A percentile compares a stretch with the other conserved stretches of the same genome.
phyloP scores from a whole-genome alignment of 2,329 filamentous ascomycete species.

The Aspergillus cejpii region DNA sequence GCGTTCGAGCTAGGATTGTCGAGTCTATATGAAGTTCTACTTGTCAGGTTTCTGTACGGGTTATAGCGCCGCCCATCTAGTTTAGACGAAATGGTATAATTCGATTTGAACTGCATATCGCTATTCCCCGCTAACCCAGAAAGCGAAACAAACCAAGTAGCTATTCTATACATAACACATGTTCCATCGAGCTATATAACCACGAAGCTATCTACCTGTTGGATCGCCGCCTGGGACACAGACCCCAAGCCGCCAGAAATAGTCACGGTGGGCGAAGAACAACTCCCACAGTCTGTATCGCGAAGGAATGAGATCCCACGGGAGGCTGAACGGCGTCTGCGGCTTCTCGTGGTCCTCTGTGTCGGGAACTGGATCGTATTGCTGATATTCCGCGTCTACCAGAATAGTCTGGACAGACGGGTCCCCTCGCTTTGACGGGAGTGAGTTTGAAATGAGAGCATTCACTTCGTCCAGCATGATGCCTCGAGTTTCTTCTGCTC shows the following conservation, averaged over 20 bases:
- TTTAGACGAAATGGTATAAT: too few species aligned
- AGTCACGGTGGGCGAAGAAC: constrained; percentile 89
- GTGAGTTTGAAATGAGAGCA: background rate
- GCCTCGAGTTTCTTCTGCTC: constrained; percentile 40
- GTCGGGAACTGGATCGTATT: background rate
- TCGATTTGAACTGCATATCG: too few species aligned
- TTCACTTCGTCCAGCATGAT: constrained; percentile 4
- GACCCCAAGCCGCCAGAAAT: constrained; percentile 88
- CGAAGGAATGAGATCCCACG: constrained; percentile 32
- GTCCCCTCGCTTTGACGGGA: background rate
- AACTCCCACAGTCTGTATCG: constrained; percentile 80
- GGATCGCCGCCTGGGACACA: constrained; percentile 69
- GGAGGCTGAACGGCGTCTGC: constrained; percentile 9
- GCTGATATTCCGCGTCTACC: background rate
- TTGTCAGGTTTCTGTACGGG: too few species aligned
- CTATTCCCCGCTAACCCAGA: too few species aligned
- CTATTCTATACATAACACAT: too few species aligned
- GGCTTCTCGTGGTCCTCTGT: constrained; percentile 2
- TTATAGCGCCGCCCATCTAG: too few species aligned
- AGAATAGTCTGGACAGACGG: background rate
- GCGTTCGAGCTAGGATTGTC: background rate
- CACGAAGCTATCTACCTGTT: constrained; percentile 12
- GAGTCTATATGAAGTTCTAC: too few species aligned
- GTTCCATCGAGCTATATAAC: too few species aligned
- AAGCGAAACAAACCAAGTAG: too few species aligned